Evolutionary conservation across 306 rosid genomes (phyloP).

Genomic region (Begonia fuchsioides): DNA sequence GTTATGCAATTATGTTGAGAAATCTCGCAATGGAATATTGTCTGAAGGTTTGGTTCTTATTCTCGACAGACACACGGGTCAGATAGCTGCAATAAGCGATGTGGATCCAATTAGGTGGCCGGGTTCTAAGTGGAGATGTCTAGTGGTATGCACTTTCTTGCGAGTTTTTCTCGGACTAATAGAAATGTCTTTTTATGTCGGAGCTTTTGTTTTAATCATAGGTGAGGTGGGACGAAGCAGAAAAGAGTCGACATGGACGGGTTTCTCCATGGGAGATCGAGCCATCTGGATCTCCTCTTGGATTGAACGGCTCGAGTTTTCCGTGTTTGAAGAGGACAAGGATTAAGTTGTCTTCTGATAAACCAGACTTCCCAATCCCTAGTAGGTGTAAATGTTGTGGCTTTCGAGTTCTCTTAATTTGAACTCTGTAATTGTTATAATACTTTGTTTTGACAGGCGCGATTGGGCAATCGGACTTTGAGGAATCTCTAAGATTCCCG

Average conservation of each 20-base stretch:
- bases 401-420: constrained; percentile 1
- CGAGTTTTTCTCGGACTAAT: no score
- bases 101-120: constrained; percentile 83
- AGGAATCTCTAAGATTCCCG: constrained; percentile 86
- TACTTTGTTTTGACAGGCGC: constrained; percentile 39
- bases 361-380: constrained; percentile 57
- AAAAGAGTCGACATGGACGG: constrained; percentile 60
- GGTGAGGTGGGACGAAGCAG: constrained; percentile 95
- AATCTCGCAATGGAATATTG: constrained; percentile 1
- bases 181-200: no score
- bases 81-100: constrained; percentile 55
- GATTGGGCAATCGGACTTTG: constrained; percentile 80
- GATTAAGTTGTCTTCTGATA: constrained; percentile 38
- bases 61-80: constrained; percentile 55
- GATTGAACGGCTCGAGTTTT: constrained; percentile 40
- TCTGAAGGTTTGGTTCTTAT: background rate
- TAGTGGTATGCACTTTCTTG: constrained; percentile 29
- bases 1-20: constrained; percentile 2
- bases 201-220: constrained; percentile 10
- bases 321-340: constrained; percentile 77
- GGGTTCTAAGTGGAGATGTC: constrained; percentile 83
- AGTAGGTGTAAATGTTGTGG: constrained; percentile 25
- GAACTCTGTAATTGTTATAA: background rate
- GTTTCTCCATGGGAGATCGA: constrained; percentile 99
- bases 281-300: constrained; percentile 60